Evolutionary conservation across 768 basidiomycete genomes (phyloP).

Genomic region (Pisolithus orientalis): DNA sequence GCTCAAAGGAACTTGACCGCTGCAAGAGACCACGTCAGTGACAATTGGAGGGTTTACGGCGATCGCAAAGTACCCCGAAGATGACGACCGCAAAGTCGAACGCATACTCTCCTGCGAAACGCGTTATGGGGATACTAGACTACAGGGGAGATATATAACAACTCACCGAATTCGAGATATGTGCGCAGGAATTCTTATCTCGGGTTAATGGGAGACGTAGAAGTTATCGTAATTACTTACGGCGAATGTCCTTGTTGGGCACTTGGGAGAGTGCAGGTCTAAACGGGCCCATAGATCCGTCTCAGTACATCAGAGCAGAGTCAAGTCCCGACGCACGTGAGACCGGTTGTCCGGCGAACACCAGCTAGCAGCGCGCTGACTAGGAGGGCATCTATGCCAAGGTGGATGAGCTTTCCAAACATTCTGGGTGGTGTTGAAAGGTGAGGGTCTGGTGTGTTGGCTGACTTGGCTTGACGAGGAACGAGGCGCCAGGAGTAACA

Average conservation of each 20-base stretch:
- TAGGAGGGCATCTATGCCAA: slow-evolving; percentile 73
- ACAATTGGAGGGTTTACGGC: background rate
- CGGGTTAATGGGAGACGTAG: slow-evolving; percentile 1
- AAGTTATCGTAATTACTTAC: slow-evolving; percentile 40
- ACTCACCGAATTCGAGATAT: slow-evolving; percentile 72
- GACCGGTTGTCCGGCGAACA: slow-evolving; percentile 74
- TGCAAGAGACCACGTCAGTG: slow-evolving; percentile 22
- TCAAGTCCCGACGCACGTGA: slow-evolving; percentile 55
- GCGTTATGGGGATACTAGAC: background rate
- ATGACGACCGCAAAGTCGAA: slow-evolving; percentile 86
- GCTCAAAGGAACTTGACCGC: slow-evolving; percentile 73
- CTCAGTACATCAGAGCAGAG: background rate
- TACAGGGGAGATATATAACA: background rate
- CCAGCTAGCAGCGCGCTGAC: slow-evolving; percentile 80
- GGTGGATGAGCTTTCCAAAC: slow-evolving; percentile 43
- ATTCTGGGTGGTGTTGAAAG: slow-evolving; percentile 5
- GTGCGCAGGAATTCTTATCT: slow-evolving; percentile 58
- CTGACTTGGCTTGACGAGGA: background rate
- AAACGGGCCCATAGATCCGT: slow-evolving; percentile 1
- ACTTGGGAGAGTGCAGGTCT: slow-evolving; percentile 73
- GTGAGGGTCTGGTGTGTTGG: background rate
- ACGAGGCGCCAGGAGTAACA: no score
- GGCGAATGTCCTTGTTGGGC: slow-evolving; percentile 83
- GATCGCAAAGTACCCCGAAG: slow-evolving; percentile 50
- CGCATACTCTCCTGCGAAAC: slow-evolving; percentile 62